Evolutionary conservation across 345 rosid genomes (phyloP).

Genomic region (Boechera stricta): DNA sequence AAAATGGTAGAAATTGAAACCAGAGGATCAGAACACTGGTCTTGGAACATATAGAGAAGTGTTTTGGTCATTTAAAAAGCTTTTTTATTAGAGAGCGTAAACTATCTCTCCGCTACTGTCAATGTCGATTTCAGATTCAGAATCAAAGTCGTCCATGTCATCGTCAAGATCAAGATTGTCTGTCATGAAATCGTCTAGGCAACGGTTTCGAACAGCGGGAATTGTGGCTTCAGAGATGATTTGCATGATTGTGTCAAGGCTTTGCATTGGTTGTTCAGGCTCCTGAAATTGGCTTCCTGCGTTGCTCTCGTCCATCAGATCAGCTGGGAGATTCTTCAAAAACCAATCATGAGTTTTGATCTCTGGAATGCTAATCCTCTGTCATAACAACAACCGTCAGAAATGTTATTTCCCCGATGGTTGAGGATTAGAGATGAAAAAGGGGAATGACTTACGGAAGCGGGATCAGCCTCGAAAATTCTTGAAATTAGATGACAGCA

Average conservation of each 20-base stretch:
- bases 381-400: conserved; percentile 39
- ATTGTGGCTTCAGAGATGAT: conserved; percentile 90
- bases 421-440: background rate
- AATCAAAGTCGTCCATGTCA: conserved; percentile 87
- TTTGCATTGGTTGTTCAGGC: conserved; percentile 90
- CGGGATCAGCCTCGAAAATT: conserved; percentile 86
- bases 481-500: conserved; percentile 82
- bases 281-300: conserved; percentile 69
- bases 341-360: conserved; percentile 86
- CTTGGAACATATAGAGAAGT: conserved; percentile 2
- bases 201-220: conserved; percentile 63
- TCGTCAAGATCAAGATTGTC: conserved; percentile 74
- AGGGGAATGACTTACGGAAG: conserved; percentile 52
- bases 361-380: conserved; percentile 91
- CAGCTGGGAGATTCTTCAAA: conserved; percentile 86
- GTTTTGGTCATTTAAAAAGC: background rate
- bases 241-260: conserved; percentile 86
- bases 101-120: conserved; percentile 96
- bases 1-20: conserved; percentile 27
- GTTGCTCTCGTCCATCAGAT: conserved; percentile 65
- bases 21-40: conserved; percentile 32
- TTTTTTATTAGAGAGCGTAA: conserved; percentile 60
- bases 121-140: conserved; percentile 82
- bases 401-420: background rate
- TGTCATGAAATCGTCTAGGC: conserved; percentile 57